Base-by-base conservation (phyloP, 2,329 filamentous ascomycete species). In the Fusarium mangiferae region DNA sequence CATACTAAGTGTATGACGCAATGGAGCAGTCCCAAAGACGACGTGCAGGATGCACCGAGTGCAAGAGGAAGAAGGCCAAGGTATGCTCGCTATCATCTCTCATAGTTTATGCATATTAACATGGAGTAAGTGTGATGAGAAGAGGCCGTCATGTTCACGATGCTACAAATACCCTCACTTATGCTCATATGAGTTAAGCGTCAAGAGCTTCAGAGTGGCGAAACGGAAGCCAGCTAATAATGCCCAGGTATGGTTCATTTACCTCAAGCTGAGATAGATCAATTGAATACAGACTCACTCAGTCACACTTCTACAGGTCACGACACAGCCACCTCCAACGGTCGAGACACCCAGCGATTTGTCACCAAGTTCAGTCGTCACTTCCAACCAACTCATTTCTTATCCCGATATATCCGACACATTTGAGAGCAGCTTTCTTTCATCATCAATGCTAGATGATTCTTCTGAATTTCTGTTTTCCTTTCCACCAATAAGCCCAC, bases 41-140 rank as follows among this genome's bases (percentile, higher is more conserved):
- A 26, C 58, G 67, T 22, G 30, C 59, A 26, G 68, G 68, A 22
- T 70, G 68, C 30, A 62, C 56, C 5, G 66, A 70, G n/a, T 62
- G 66, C 33, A 58, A 46, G 33, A 67, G 63, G 51, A 70, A 70
- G 39, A 70, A 67, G 39, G 63, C 66, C 22, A 70, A 70, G 51
- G 66, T 54, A 18, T 20, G 22, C 17, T 14, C 6, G 6, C 2
- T 17, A 14, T 10, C 15, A 14, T n/a, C 5, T n/a, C 28, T 13
- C 3, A 6, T 13, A n/a, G 7, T 1, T 13, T 6, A 2, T n/a
- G 1, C 7, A 7, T 7, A 18, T 24, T 33, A 3, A 49, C 6
- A 24, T 33, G 7, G 1, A 10, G 18, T 2, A 33, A 51, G 48
- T 67, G 66, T 17, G 66, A 70, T 3, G 63, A 68, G 38, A 62